Evolutionary conservation across 1,284 basidiomycete genomes (phyloP), one percentile per base, ranked within the genome.

Genomic region (Ganoderma meredithae): DNA sequence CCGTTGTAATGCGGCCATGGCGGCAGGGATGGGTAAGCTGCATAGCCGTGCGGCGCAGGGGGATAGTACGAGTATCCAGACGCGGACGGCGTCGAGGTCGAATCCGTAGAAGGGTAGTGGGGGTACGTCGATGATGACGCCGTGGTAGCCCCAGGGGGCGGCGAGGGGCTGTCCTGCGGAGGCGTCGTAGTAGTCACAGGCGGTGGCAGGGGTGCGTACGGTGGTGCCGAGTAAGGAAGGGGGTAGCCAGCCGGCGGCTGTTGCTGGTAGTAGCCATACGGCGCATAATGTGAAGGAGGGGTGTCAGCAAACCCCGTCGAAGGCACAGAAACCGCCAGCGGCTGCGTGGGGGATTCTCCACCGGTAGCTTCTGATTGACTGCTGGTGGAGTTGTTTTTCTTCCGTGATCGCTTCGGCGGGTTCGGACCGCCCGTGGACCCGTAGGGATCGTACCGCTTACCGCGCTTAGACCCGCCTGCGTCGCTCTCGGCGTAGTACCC

Each of bases 361-460:
- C 71, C 71, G 6, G 73, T 72, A 4, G 72, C 69, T 22, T 75
- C 72, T 27, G 73, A 69, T 22, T 72, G 73, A 44, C 74, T 73
- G 5, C 75, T 73, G 2, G 74, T 68, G 22, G 73, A 69, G 53
- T 65, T 72, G 56, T 79, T 80, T 43, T 71, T 62, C 71, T 80
- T 81, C 55, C 79, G 76, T 19, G 76, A 69, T 0, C 77, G 73
- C 69, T 79, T 82, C 19, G 76, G 58, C 1, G 76, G 64, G 22
- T 63, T 69, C 8, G 73, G 72, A 49, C 53, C 59, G 52, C 53
- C 59, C 0, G 76, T 61, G 36, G 75, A 72, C 8, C 22, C 49
- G 71, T 86, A 85, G 62, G 90, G 90, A 39, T 85, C 85, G 71
- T 81, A 90, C 8, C 90, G 85, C 74, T 86, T 86, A 40, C 72